These are phyloP conservation scores for Hymenoscyphus repandus DNA, from an alignment of 2,329 filamentous ascomycete species.

Conservation along the genomic window DNA sequence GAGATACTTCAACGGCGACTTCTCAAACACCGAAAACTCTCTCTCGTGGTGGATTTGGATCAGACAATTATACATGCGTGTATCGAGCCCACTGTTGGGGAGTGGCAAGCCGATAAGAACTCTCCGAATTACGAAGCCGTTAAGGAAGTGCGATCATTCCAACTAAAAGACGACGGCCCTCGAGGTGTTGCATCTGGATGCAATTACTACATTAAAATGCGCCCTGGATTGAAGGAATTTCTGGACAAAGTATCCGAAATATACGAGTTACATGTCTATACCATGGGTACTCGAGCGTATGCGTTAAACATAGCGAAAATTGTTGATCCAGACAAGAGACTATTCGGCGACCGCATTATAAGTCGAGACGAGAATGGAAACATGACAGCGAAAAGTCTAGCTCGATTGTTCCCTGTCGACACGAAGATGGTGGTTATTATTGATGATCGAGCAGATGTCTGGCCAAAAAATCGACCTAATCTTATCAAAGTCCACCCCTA, in stretches of 20 bases:
- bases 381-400: constrained; percentile 82
- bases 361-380: constrained; percentile 96
- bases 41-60: constrained; percentile 92
- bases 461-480: constrained; percentile 84
- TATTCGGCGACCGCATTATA: constrained; percentile 92
- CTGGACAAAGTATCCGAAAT: constrained; percentile 69
- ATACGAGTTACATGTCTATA: constrained; percentile 97
- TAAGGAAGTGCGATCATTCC: constrained; percentile 82
- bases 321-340: constrained; percentile 80
- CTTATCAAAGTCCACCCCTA: constrained; percentile 93
- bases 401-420: constrained; percentile 89
- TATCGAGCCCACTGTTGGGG: constrained; percentile 90
- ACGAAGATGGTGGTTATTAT: constrained; percentile 99
- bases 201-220: constrained; percentile 98
- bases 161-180: constrained; percentile 80
- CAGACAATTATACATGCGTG: constrained; percentile 98
- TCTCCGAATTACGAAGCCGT: constrained; percentile 91
- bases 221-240: constrained; percentile 79
- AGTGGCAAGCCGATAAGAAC: constrained; percentile 84
- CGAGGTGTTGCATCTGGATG: constrained; percentile 64
- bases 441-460: constrained; percentile 93
- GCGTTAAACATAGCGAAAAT: constrained; percentile 87
- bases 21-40: constrained; percentile 75
- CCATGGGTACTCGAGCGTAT: constrained; percentile 97
- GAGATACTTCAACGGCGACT: constrained; percentile 81